These are phyloP conservation scores for Paramecium tetraurelia DNA, from an alignment of 73 alveolate genomes.

Conservation along the genomic window DNA sequence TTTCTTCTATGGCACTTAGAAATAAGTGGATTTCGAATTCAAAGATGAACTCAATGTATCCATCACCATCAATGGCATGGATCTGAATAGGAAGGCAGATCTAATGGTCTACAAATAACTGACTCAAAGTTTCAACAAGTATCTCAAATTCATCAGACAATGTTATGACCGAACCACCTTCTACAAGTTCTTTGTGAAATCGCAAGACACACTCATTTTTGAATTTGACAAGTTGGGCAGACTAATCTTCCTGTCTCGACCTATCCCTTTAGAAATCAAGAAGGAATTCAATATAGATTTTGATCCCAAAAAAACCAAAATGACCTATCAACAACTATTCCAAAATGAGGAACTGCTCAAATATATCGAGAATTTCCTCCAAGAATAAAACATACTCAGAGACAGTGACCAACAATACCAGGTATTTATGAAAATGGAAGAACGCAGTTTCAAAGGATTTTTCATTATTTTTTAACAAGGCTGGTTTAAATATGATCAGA, in stretches of 20 bases:
- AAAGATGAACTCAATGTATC: background rate
- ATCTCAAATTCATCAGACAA: background rate
- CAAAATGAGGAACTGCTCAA: background rate
- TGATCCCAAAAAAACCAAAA: background rate
- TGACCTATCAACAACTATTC: background rate
- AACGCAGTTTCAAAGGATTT: background rate
- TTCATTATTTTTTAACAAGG: background rate
- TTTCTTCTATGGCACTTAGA: background rate
- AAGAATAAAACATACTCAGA: background rate
- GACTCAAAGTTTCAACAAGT: background rate
- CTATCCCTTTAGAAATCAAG: background rate
- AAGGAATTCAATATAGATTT: background rate
- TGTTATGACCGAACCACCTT: background rate
- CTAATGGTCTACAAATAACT: background rate
- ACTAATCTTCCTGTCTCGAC: background rate
- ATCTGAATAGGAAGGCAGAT: background rate
- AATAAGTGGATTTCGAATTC: background rate
- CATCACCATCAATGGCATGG: background rate
- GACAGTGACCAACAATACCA: background rate
- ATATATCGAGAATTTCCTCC: background rate
- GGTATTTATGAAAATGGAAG: slow-evolving; percentile 35
- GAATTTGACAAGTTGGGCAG: background rate
- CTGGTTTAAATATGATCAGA: background rate
- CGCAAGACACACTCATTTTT: background rate
- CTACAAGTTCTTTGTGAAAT: background rate